phyloP scores from a whole-genome alignment of 225 moss, liverwort and hornwort genomes.

The Rhytidiadelphus loreus region DNA sequence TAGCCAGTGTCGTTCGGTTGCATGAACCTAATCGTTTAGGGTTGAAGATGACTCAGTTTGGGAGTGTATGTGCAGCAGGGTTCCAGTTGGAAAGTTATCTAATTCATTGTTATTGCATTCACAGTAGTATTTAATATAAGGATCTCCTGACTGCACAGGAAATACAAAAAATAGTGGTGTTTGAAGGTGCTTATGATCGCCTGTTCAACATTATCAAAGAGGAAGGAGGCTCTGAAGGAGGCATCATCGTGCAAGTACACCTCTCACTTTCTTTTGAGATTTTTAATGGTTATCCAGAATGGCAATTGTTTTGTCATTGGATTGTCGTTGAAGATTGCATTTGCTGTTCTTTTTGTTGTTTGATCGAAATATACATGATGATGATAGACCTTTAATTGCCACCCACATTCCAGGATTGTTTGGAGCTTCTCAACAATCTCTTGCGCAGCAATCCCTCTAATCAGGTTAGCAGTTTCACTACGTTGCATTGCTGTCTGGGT shows the following conservation, averaged over 20 bases:
- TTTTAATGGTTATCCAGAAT: neutral
- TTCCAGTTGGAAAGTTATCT: neutral
- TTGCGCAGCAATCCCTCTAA: conserved; percentile 89
- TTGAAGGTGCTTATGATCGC: conserved; percentile 98
- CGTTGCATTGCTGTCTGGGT: neutral
- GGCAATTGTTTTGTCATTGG: neutral
- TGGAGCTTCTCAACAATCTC: conserved; percentile 97
- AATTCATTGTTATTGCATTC: neutral
- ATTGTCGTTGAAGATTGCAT: neutral
- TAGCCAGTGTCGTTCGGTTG: neutral
- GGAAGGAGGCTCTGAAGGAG: conserved; percentile 93
- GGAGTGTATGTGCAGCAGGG: neutral
- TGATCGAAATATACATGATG: neutral
- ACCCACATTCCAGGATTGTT: conserved; percentile 62
- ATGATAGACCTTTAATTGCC: neutral
- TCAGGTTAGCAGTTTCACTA: conserved; percentile 47
- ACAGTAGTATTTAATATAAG: neutral
- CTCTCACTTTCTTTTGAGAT: neutral
- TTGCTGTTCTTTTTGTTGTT: neutral
- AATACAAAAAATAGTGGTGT: conserved; percentile 99
- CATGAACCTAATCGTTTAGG: neutral
- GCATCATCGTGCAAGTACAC: conserved; percentile 94
- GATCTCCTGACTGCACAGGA: conserved; percentile 42
- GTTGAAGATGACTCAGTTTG: neutral
- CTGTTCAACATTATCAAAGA: conserved; percentile 81